These are phyloP conservation scores for Rubus parviflorus DNA, from an alignment of 306 rosid genomes.

Conservation along the genomic window DNA sequence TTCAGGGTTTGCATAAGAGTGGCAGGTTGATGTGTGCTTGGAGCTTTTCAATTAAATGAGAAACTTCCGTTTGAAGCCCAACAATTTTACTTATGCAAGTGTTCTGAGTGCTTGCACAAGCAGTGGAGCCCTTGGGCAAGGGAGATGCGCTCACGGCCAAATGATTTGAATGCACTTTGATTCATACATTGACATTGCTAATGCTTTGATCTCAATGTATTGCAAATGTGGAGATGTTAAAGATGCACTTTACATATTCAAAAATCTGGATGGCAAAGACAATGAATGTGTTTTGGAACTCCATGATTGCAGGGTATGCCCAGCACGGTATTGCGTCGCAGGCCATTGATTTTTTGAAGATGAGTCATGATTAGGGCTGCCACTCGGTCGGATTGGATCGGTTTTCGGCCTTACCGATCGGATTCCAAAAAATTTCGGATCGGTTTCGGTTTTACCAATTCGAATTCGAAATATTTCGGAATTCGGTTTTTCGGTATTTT, in stretches of 20 bases:
- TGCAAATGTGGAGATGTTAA: conserved; percentile 73
- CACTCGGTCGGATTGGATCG: too few relatives aligned
- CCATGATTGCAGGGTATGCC: conserved; percentile 82
- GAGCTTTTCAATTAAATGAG: conserved; percentile 62
- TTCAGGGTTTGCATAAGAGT: conserved; percentile 70
- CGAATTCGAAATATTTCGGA: too few relatives aligned
- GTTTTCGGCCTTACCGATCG: too few relatives aligned
- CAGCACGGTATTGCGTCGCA: conserved; percentile 66
- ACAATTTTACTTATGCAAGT: conserved; percentile 64
- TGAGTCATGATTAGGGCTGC: too few relatives aligned
- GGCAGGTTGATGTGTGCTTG: conserved; percentile 58
- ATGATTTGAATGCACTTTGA: conserved; percentile 54
- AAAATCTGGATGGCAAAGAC: conserved; percentile 46
- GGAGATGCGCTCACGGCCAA: conserved; percentile 66
- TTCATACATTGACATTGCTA: conserved; percentile 47
- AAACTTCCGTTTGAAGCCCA: conserved; percentile 41
- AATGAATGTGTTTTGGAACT: conserved; percentile 76
- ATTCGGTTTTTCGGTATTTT: too few relatives aligned
- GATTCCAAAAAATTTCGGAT: too few relatives aligned
- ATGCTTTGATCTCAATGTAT: conserved; percentile 81
- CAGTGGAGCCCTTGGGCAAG: conserved; percentile 82
- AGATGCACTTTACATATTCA: conserved; percentile 59
- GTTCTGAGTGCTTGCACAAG: conserved; percentile 74
- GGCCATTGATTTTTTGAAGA: conserved; percentile 63
- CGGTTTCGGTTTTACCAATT: too few relatives aligned